Conservation (phyloP, 1,139 yeast genomes). For the Candida albicans region DNA sequence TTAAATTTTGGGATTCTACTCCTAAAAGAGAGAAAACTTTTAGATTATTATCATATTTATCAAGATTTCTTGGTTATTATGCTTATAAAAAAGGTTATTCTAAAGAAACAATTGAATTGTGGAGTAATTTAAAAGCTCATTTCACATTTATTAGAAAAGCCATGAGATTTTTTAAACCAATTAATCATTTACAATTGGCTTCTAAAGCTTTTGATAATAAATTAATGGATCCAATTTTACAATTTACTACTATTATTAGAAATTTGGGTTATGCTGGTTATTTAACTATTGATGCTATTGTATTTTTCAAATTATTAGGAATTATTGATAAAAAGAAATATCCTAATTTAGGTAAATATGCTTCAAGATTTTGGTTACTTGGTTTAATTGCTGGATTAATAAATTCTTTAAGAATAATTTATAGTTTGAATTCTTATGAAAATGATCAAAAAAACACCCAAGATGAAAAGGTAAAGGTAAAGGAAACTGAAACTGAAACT, state of each 20-base stretch:
- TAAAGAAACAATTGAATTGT: conserved; percentile 47
- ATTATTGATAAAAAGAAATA: conserved; percentile 35
- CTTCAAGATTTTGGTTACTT: conserved; percentile 74
- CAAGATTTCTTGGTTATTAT: conserved; percentile 68
- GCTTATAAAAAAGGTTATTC: conserved; percentile 62
- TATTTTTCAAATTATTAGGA: conserved; percentile 62
- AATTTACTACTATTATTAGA: conserved; percentile 58
- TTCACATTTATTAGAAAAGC: conserved; percentile 78
- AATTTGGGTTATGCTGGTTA: conserved; percentile 77
- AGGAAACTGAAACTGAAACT: conserved; percentile 21
- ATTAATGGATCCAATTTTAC: conserved; percentile 63
- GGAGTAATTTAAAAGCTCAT: conserved; percentile 55
- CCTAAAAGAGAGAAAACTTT: conserved; percentile 71
- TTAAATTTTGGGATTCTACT: conserved; percentile 65
- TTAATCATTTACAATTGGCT: conserved; percentile 71
- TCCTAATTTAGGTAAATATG: conserved; percentile 40
- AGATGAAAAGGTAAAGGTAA: too few species aligned
- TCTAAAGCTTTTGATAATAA: conserved; percentile 70
- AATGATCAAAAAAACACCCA: conserved; percentile 19
- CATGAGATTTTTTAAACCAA: conserved; percentile 81
- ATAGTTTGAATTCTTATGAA: conserved; percentile 18
- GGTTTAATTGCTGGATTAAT: conserved; percentile 66
- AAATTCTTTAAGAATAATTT: conserved; percentile 49
- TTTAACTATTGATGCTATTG: conserved; percentile 70
- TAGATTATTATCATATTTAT: conserved; percentile 79